These are phyloP conservation scores for Tripterygium wilfordii DNA, from an alignment of 177 flowering plant species.

Conservation along the genomic window DNA sequence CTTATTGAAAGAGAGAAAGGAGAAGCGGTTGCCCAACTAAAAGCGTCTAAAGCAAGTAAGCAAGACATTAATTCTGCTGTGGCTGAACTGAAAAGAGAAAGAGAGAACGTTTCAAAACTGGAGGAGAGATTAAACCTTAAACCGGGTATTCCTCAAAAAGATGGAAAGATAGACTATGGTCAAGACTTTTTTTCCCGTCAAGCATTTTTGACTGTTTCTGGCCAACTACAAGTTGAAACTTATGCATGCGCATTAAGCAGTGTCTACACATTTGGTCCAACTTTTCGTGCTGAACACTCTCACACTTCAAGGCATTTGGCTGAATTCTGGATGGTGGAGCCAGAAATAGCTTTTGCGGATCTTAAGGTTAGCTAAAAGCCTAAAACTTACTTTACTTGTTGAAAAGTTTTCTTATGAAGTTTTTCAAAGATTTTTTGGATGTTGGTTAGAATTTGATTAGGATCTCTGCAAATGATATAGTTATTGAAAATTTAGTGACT, in stretches of 20 bases:
- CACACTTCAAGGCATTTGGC: constrained; percentile 97
- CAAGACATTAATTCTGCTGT: constrained; percentile 55
- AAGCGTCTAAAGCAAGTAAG: constrained; percentile 69
- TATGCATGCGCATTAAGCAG: constrained; percentile 87
- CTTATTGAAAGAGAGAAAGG: constrained; percentile 64
- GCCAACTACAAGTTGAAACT: constrained; percentile 88
- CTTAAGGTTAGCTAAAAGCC: constrained; percentile 52
- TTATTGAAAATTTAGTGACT: too few species aligned
- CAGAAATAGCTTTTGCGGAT: constrained; percentile 97
- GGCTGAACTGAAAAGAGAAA: constrained; percentile 60
- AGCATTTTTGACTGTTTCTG: constrained; percentile 91
- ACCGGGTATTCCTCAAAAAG: constrained; percentile 79
- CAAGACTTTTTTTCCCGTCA: constrained; percentile 89
- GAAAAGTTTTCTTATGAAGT: background rate
- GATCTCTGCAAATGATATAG: too few species aligned
- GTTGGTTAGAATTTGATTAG: too few species aligned
- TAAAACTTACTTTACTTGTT: too few species aligned
- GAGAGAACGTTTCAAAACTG: constrained; percentile 53
- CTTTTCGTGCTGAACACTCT: constrained; percentile 91
- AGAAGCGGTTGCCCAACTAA: constrained; percentile 49
- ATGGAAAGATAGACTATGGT: constrained; percentile 82
- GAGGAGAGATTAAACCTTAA: constrained; percentile 73
- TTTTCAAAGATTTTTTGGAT: too few species aligned
- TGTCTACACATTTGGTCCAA: constrained; percentile 95
- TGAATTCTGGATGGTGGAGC: constrained; percentile 99